These are phyloP conservation scores for Quercus tomentella DNA, from an alignment of 331 rosid species.

Conservation along the genomic window DNA sequence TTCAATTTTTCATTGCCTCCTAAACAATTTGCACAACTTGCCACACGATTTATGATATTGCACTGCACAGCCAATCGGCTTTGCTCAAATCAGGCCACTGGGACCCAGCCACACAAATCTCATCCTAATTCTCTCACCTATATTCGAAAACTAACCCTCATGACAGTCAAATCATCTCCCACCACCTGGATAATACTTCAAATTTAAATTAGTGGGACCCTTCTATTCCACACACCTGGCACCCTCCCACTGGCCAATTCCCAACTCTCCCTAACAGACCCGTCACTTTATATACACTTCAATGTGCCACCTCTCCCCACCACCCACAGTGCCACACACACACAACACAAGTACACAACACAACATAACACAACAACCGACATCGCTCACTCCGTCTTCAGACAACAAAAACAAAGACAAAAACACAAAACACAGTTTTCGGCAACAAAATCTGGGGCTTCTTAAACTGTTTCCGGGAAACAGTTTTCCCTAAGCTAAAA, in stretches of 20 bases:
- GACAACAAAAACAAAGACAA: background rate
- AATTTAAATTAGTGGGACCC: background rate
- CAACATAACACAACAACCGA: background rate
- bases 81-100: too few relatives aligned
- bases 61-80: too few relatives aligned
- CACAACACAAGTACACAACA: background rate
- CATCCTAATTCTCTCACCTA: too few relatives aligned
- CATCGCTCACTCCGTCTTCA: constrained; percentile 10
- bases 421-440: background rate
- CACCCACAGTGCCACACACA: background rate
- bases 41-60: too few relatives aligned
- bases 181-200: background rate
- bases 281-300: background rate
- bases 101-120: too few relatives aligned
- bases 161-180: background rate
- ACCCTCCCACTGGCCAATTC: background rate
- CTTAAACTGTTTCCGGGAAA: background rate
- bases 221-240: background rate
- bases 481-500: background rate
- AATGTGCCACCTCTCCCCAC: background rate
- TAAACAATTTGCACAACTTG: too few relatives aligned
- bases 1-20: too few relatives aligned
- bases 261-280: background rate
- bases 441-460: background rate
- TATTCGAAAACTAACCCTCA: background rate